These are phyloP conservation scores for Neospora caninum DNA, from an alignment of 169 alveolate species.

Conservation along the genomic window DNA sequence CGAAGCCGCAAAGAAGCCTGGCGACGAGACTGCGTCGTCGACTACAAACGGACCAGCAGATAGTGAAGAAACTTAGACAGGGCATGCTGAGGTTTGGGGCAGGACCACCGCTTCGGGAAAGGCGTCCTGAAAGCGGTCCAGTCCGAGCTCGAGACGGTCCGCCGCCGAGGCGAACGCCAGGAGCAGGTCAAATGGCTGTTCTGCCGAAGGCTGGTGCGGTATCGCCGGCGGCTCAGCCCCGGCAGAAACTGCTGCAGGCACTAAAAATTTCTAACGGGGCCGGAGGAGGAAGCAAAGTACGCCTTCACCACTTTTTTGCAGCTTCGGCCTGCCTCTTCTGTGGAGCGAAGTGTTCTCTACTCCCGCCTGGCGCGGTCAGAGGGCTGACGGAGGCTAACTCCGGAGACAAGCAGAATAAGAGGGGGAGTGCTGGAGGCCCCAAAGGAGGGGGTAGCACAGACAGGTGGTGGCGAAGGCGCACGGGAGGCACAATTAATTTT, in stretches of 20 bases:
- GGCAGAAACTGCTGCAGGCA: slow-evolving; percentile 52
- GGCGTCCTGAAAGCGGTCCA: neutral
- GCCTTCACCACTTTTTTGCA: slow-evolving; percentile 63
- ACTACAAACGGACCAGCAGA: neutral
- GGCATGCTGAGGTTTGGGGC: neutral
- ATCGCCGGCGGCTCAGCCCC: slow-evolving; percentile 28
- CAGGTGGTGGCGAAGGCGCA: neutral
- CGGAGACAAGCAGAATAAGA: neutral
- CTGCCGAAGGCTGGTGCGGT: neutral
- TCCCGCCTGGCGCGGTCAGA: neutral
- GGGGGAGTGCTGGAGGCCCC: neutral
- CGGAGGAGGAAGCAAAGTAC: slow-evolving; percentile 39
- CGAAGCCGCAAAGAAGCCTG: slow-evolving; percentile 58
- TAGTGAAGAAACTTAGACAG: slow-evolving; percentile 38
- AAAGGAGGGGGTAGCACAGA: neutral
- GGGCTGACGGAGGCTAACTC: neutral
- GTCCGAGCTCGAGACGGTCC: neutral
- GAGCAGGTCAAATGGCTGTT: neutral
- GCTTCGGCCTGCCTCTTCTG: slow-evolving; percentile 60
- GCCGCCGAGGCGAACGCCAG: neutral
- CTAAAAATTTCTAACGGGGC: slow-evolving; percentile 30
- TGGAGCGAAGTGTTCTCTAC: slow-evolving; percentile 40
- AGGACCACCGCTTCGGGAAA: neutral
- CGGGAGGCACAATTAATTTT: neutral
- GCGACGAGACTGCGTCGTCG: slow-evolving; percentile 23